Evolutionary conservation across 768 basidiomycete species (phyloP), one percentile per base, ranked within the genome.

Genomic region (Tubosaeta brunneosetosa): DNA sequence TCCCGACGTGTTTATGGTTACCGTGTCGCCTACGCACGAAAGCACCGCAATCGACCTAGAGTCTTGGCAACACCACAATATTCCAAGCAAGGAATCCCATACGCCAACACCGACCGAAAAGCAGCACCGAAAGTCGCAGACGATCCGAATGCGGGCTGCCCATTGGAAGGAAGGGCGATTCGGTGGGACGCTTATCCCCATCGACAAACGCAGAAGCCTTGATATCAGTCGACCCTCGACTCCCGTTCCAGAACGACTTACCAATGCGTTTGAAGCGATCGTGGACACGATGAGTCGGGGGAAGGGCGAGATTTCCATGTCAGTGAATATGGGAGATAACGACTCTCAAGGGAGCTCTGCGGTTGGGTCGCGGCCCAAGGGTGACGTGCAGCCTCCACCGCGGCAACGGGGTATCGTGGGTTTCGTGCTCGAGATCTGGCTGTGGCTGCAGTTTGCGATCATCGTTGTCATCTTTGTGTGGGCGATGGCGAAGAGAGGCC

Each of bases 401-500:
- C 67, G 64, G 51, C 62, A 67, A 14, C 70, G 74, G 6, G 61
- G 68, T 7, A 55, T 75, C 19, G 70, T 72, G 32, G 70, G 64
- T 37, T 69, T 86, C 45, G 65, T 91, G 57, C 60, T 92, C 45
- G 86, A 90, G 70, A 65, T 88, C 19, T 92, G 91, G 91, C 67
- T 92, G 56, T 90, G 89, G 88, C 66, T 91, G 53, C 91, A 93
- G 67, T 91, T 92, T 62, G 73, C 67, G 8, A 75, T 91, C 55
- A 82, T 93, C 56, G 76, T 91, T 31, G 50, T 84, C 38, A 83
- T 91, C 48, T 92, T 92, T 67, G 66, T 93, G 49, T 90, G 82
- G 77, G 81, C 86, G 32, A 87, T 91, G 84, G 87, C 88, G 52
- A 82, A 75, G 68, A 76, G 81, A 17, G 89, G 91, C 3, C 89